Percentiles rank a stretch among this genome's conserved stretches.
Conservation (phyloP, 345 rosid genomes). For the Aquilaria sinensis region DNA sequence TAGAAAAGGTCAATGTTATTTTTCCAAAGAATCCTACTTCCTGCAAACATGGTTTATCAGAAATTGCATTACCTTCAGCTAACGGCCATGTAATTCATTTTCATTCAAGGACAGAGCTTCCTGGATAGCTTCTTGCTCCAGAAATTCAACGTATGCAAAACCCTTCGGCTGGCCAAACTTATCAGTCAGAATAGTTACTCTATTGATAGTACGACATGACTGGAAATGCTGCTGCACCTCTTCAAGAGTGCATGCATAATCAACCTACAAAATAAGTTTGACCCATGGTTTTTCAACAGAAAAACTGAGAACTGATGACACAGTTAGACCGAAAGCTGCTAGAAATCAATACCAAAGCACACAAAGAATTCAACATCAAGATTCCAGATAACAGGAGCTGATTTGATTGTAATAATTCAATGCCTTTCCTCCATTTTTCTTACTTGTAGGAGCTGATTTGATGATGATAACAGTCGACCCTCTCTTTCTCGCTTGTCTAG, state of each 20-base stretch:
- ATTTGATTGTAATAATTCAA: too few relatives aligned
- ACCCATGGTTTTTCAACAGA: constrained; percentile 5
- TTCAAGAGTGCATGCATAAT: constrained; percentile 94
- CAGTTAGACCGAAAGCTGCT: too few relatives aligned
- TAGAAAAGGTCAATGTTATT: too few relatives aligned
- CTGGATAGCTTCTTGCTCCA: constrained; percentile 77
- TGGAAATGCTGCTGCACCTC: constrained; percentile 99
- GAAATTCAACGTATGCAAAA: constrained; percentile 91
- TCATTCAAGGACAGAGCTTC: constrained; percentile 82
- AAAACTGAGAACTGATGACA: too few relatives aligned
- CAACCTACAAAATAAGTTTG: too few relatives aligned
- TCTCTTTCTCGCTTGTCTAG: constrained; percentile 36
- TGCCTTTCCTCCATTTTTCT: constrained; percentile 27
- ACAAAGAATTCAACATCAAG: too few relatives aligned
- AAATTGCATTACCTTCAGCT: constrained; percentile 50
- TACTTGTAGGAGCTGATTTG: constrained; percentile 30
- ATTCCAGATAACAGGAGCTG: too few relatives aligned
- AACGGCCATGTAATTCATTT: constrained; percentile 95
- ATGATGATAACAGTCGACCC: constrained; percentile 36
- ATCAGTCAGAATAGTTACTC: too few relatives aligned
- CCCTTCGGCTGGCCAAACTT: too few relatives aligned
- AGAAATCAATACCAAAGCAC: too few relatives aligned
- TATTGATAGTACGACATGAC: constrained; percentile 87
- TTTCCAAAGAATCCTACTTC: too few relatives aligned
- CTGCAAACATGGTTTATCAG: too few relatives aligned